Evolutionary conservation across 441 rosid genomes (phyloP).

Genomic region (Populus hybrid): DNA sequence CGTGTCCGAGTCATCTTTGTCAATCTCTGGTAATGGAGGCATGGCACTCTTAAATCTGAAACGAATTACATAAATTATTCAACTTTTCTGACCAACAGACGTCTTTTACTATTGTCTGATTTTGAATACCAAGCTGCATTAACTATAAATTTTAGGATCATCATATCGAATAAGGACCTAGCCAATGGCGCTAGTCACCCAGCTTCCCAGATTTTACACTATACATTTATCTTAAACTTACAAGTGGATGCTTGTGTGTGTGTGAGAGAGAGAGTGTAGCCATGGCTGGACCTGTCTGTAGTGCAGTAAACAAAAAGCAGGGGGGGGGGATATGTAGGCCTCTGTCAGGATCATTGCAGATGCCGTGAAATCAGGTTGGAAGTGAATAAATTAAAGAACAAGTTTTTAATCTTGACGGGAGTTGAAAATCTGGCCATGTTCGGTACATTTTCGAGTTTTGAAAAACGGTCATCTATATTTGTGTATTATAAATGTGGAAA

Average conservation of each 20-base stretch:
- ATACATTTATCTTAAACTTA: background rate
- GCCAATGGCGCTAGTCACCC: background rate
- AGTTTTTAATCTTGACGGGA: background rate
- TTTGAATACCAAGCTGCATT: background rate
- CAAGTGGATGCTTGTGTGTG: background rate
- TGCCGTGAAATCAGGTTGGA: no score
- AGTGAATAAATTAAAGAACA: background rate
- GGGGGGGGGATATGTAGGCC: no score
- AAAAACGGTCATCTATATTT: background rate
- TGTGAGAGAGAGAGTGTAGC: background rate
- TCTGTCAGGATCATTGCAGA: no score
- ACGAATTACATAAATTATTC: background rate
- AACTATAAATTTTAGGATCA: background rate
- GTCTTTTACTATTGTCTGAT: background rate
- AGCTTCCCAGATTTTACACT: background rate
- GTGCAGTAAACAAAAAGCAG: background rate
- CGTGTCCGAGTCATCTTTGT: background rate
- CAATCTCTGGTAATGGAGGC: background rate
- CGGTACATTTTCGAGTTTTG: background rate
- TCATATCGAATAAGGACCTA: background rate
- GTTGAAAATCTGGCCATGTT: background rate
- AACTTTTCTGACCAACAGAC: background rate
- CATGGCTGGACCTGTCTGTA: background rate
- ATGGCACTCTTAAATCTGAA: background rate
- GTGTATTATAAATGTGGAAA: background rate